These are phyloP conservation scores for Dactylellina cionopaga DNA, from an alignment of 2,329 filamentous ascomycete species.

Conservation along the genomic window DNA sequence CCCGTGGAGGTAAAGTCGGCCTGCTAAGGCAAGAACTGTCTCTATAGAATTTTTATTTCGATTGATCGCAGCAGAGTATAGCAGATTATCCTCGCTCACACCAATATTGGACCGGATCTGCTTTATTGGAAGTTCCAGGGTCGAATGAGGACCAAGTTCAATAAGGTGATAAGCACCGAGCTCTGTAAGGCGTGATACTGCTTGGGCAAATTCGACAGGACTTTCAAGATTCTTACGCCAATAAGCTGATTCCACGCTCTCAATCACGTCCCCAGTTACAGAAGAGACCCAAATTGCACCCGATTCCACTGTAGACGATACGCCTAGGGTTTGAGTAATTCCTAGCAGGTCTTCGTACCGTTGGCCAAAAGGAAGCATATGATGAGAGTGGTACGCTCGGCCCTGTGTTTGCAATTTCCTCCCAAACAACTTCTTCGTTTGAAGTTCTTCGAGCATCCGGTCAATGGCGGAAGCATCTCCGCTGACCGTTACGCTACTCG, in stretches of 20 bases:
- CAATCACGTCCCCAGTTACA: slow-evolving; percentile 55
- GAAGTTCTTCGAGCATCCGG: slow-evolving; percentile 55
- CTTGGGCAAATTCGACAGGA: slow-evolving; percentile 60
- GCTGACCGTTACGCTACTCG: slow-evolving; percentile 58
- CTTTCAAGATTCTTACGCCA: slow-evolving; percentile 59
- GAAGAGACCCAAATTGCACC: slow-evolving; percentile 51
- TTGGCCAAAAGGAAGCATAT: slow-evolving; percentile 58
- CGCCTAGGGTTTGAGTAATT: not conserved
- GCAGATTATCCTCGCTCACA: slow-evolving; percentile 6
- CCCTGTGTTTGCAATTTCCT: not conserved
- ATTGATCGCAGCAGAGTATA: slow-evolving; percentile 46
- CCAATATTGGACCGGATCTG: slow-evolving; percentile 19
- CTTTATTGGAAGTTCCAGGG: slow-evolving; percentile 52
- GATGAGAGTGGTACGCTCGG: slow-evolving; percentile 63
- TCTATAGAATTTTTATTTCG: slow-evolving; percentile 51
- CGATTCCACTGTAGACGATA: slow-evolving; percentile 54
- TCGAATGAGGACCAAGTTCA: slow-evolving; percentile 55
- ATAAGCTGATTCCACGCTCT: slow-evolving; percentile 54
- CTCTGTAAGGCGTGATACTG: slow-evolving; percentile 54
- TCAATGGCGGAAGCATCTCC: slow-evolving; percentile 53
- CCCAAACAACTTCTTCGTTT: not conserved
- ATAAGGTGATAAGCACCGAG: slow-evolving; percentile 16
- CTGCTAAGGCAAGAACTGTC: slow-evolving; percentile 14
- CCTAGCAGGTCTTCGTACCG: not conserved
- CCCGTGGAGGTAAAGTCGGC: slow-evolving; percentile 9